phyloP scores from a whole-genome alignment of 2,329 filamentous ascomycete genomes.

The Nannizziopsis barbatae region DNA sequence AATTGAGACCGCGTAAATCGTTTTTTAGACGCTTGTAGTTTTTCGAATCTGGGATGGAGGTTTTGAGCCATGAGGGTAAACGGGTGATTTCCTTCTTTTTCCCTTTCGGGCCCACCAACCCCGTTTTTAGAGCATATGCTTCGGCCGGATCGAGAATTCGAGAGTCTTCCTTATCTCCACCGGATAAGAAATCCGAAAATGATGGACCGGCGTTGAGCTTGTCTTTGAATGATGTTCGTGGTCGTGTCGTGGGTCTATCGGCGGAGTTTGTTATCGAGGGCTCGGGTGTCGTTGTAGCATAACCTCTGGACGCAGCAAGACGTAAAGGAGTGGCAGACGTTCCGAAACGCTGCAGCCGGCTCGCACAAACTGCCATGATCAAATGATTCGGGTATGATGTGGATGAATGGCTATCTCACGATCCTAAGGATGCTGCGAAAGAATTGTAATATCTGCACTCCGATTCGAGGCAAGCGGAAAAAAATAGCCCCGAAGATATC shows the following conservation, averaged over 20 bases:
- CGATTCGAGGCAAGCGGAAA: constrained; percentile 10
- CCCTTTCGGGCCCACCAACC: constrained; percentile 49
- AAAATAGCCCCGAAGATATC: constrained; percentile 1
- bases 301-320: constrained; percentile 21
- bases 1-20: constrained; percentile 73
- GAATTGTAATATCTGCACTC: constrained; percentile 3
- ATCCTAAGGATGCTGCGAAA: no score
- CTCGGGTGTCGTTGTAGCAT: constrained; percentile 33
- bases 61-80: constrained; percentile 90
- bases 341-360: constrained; percentile 4
- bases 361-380: constrained; percentile 9
- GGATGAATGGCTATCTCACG: no score
- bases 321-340: constrained; percentile 1
- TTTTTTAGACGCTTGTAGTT: constrained; percentile 94
- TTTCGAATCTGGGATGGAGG: constrained; percentile 71
- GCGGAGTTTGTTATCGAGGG: constrained; percentile 22
- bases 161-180: constrained; percentile 28
- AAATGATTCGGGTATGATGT: background rate
- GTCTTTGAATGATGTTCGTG: constrained; percentile 48
- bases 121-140: constrained; percentile 51
- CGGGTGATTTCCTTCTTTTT: constrained; percentile 58
- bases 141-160: constrained; percentile 37
- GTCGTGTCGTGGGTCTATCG: constrained; percentile 37
- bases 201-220: constrained; percentile 54
- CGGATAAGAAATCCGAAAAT: constrained; percentile 51